These are phyloP conservation scores for Dunaliella sp. DNA, from an alignment of 139 green algal genomes.

Conservation along the genomic window DNA sequence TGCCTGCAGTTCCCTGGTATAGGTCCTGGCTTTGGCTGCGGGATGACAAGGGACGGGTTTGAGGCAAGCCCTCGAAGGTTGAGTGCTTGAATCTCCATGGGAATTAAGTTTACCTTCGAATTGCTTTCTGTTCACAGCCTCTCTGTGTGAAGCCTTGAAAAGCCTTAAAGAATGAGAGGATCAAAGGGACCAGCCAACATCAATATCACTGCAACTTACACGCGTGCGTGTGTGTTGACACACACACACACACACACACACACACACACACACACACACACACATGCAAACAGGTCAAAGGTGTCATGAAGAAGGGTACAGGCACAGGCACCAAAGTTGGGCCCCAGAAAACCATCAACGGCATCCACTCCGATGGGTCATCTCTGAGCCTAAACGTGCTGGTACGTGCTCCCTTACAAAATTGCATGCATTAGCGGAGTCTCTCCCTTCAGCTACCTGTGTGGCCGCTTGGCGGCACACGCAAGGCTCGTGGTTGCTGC, in stretches of 20 bases:
- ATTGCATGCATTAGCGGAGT: too few relatives aligned
- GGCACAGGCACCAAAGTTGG: background rate
- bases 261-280: background rate
- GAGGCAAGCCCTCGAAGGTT: too few relatives aligned
- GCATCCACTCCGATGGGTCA: background rate
- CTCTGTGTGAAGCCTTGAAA: background rate
- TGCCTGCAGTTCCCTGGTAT: background rate
- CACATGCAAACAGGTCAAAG: background rate
- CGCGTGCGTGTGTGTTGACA: background rate
- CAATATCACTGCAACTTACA: background rate
- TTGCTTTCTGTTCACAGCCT: background rate
- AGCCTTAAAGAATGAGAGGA: background rate
- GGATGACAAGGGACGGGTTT: too few relatives aligned
- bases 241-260: background rate
- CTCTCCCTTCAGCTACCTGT: too few relatives aligned
- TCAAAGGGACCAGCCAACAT: too few relatives aligned
- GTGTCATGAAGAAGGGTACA: background rate
- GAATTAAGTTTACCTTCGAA: background rate
- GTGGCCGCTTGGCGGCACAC: too few relatives aligned
- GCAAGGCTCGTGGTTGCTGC: too few relatives aligned
- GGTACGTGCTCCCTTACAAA: too few relatives aligned
- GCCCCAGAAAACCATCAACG: background rate
- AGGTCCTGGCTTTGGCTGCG: too few relatives aligned
- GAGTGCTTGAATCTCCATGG: too few relatives aligned
- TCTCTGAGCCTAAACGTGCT: background rate